Evolutionary conservation across 345 rosid species (phyloP).

Genomic region (Fremontodendron californicum): DNA sequence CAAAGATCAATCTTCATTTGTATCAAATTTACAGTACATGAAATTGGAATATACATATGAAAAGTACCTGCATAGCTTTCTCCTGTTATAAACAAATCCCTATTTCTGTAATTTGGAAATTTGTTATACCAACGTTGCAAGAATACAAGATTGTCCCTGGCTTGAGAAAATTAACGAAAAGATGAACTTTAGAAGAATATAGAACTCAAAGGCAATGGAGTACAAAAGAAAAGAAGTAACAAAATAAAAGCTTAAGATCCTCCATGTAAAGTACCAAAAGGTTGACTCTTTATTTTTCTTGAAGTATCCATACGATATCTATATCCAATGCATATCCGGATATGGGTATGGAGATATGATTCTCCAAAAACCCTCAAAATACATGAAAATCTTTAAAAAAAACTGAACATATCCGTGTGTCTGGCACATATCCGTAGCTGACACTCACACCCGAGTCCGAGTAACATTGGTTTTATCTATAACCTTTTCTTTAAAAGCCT

Average conservation of each 20-base stretch:
- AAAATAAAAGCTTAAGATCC: not conserved
- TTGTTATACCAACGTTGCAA: constrained; percentile 55
- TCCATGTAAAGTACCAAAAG: not conserved
- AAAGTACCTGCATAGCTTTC: constrained; percentile 69
- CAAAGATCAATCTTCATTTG: not conserved
- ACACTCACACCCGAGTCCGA: too few species aligned
- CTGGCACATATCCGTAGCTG: too few species aligned
- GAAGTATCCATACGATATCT: too few species aligned
- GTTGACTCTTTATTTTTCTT: too few species aligned
- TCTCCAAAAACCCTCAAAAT: too few species aligned
- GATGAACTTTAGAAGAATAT: constrained; percentile 12
- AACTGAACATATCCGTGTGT: too few species aligned
- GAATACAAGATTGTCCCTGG: constrained; percentile 65
- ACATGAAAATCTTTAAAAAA: too few species aligned
- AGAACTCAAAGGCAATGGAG: not conserved
- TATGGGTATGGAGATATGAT: too few species aligned
- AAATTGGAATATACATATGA: not conserved
- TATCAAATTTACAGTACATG: not conserved
- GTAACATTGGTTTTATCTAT: too few species aligned
- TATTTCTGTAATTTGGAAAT: constrained; percentile 61
- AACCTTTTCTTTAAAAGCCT: too few species aligned
- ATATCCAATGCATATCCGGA: too few species aligned
- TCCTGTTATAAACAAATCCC: constrained; percentile 58
- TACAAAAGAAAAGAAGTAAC: not conserved
- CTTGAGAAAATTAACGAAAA: constrained; percentile 39